Percentiles rank a stretch among this genome's conserved stretches.
phyloP scores from a whole-genome alignment of 2,329 filamentous ascomycete species.

The Aspergillus uvarum region DNA sequence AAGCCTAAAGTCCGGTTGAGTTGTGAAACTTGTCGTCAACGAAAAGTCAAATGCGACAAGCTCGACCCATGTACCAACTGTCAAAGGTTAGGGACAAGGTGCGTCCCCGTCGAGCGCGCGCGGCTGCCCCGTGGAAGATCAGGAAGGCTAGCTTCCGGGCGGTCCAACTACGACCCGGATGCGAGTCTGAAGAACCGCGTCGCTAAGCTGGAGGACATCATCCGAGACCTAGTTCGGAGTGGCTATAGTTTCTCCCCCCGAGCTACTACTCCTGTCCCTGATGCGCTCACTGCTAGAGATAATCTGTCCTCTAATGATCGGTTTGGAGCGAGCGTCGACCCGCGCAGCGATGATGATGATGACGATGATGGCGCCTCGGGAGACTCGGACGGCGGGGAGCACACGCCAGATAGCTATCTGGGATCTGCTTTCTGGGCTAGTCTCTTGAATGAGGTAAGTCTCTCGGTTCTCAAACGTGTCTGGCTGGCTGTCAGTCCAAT shows the following conservation, averaged over 20 bases:
- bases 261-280: constrained; percentile 5
- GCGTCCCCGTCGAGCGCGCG: constrained; percentile 32
- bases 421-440: constrained; percentile 7
- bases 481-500: background rate
- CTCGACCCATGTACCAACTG: constrained; percentile 34
- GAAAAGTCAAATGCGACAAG: constrained; percentile 38
- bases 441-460: constrained; percentile 3
- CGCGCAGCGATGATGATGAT: background rate
- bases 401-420: constrained; percentile 1
- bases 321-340: background rate
- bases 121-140: constrained; percentile 35
- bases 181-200: constrained; percentile 25
- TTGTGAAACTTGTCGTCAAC: constrained; percentile 33
- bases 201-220: constrained; percentile 25
- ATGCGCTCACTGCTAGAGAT: background rate
- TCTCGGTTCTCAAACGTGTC: background rate
- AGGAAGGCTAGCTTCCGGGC: constrained; percentile 17
- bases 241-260: background rate
- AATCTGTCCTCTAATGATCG: background rate
- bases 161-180: constrained; percentile 14
- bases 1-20: constrained; percentile 24
- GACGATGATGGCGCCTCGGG: background rate
- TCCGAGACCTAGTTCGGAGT: constrained; percentile 12
- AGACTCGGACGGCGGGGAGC: background rate
- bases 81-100: constrained; percentile 23